A percentile compares a stretch with the other conserved stretches of the same genome.
phyloP scores from a whole-genome alignment of 306 rosid genomes.

The Mimosa bimucronata region DNA sequence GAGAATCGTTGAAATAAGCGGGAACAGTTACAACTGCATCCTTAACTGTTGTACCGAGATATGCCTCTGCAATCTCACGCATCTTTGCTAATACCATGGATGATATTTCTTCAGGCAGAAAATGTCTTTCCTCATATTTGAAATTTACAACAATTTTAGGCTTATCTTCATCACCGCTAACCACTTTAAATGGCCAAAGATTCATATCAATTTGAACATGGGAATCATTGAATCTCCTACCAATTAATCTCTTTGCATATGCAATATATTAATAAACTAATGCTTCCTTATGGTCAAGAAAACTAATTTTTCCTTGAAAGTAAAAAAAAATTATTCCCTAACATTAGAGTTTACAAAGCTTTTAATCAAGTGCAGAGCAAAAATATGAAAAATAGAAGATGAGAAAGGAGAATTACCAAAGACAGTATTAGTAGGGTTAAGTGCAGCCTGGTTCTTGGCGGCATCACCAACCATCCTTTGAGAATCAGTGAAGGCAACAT shows the following conservation, averaged over 20 bases:
- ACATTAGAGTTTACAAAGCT: too few species aligned
- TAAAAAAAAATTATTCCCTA: too few species aligned
- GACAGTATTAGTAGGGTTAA: constrained; percentile 52
- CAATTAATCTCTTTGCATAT: constrained; percentile 43
- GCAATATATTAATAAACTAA: too few species aligned
- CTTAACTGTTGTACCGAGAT: not conserved
- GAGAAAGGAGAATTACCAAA: constrained; percentile 34
- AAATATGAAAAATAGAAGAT: too few species aligned
- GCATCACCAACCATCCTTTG: constrained; percentile 45
- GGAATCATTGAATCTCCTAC: constrained; percentile 49
- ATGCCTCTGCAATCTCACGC: not conserved
- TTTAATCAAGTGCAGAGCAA: too few species aligned
- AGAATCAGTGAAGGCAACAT: constrained; percentile 51
- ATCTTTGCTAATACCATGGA: not conserved
- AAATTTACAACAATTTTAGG: constrained; percentile 49
- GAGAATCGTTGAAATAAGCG: constrained; percentile 25
- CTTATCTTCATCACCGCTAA: constrained; percentile 36
- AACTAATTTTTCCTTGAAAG: too few species aligned
- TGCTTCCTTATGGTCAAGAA: too few species aligned
- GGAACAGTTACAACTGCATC: constrained; percentile 34
- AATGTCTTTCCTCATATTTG: constrained; percentile 41
- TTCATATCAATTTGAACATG: constrained; percentile 49
- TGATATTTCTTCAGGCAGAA: constrained; percentile 47
- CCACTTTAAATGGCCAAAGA: constrained; percentile 57
- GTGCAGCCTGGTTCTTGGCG: constrained; percentile 49